Percentiles rank a stretch among this genome's conserved stretches.
Evolutionary conservation across 176 grass and related monocot species (phyloP).

Genomic region (Oryza officinalis): DNA sequence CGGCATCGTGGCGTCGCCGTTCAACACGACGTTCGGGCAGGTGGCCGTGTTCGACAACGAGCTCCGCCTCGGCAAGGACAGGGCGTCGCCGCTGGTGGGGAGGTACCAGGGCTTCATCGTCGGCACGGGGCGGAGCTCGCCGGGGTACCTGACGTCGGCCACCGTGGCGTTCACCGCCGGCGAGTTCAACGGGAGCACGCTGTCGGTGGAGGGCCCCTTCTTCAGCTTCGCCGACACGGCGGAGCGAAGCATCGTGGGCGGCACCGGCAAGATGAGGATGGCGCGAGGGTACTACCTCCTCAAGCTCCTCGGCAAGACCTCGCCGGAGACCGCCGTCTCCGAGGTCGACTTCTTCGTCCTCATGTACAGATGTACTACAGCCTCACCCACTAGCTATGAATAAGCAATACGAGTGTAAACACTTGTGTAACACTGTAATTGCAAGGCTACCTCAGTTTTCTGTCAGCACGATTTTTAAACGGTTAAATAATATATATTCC

Average conservation of each 20-base stretch:
- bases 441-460: no score
- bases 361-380: no score
- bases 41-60: conserved; percentile 28
- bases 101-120: conserved; percentile 22
- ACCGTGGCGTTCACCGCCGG: conserved; percentile 17
- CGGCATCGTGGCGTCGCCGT: neutral
- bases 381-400: neutral
- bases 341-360: conserved; percentile 7
- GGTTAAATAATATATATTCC: no score
- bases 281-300: conserved; percentile 20
- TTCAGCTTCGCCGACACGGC: neutral
- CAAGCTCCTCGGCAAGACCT: neutral
- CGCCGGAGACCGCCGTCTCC: neutral
- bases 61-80: neutral
- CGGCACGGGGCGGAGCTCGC: neutral
- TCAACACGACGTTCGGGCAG: conserved; percentile 21
- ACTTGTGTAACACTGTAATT: no score
- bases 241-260: conserved; percentile 10
- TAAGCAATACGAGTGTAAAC: no score
- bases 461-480: no score
- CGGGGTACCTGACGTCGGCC: neutral
- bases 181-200: conserved; percentile 8
- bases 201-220: neutral
- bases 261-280: conserved; percentile 30
- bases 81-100: conserved; percentile 1